Conservation (phyloP, 305 asterid genomes). For the Fraxinus albicans region DNA sequence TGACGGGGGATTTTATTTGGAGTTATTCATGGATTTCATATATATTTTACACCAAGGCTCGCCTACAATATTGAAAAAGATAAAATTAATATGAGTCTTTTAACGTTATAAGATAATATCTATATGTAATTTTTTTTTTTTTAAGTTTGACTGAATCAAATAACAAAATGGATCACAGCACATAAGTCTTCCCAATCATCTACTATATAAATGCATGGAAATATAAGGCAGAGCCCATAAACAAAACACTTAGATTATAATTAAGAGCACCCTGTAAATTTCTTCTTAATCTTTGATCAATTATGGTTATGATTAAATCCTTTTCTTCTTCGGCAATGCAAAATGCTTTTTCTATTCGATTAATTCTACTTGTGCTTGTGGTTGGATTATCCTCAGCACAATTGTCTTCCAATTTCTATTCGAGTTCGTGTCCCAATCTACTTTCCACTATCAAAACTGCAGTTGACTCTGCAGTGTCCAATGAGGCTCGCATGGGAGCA, state of each 20-base stretch:
- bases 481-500: conserved; percentile 74
- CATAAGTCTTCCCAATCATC: conserved; percentile 3
- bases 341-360: conserved; percentile 1
- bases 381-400: conserved; percentile 48
- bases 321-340: neutral
- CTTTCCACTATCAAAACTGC: conserved; percentile 41
- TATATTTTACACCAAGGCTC: no score
- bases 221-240: neutral
- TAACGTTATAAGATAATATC: neutral
- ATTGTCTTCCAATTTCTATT: conserved; percentile 49
- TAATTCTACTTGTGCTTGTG: conserved; percentile 32
- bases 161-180: neutral
- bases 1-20: no score
- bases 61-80: neutral
- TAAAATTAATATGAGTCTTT: neutral
- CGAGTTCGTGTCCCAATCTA: conserved; percentile 53
- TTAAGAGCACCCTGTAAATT: neutral
- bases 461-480: conserved; percentile 44
- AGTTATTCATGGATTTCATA: no score
- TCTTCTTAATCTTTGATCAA: neutral
- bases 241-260: neutral
- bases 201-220: conserved; percentile 29
- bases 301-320: conserved; percentile 12
- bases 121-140: neutral
- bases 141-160: conserved; percentile 13